Evolutionary conservation across 192 early-diverging fungal genomes (phyloP).

Genomic region (Linderina pennispora): DNA sequence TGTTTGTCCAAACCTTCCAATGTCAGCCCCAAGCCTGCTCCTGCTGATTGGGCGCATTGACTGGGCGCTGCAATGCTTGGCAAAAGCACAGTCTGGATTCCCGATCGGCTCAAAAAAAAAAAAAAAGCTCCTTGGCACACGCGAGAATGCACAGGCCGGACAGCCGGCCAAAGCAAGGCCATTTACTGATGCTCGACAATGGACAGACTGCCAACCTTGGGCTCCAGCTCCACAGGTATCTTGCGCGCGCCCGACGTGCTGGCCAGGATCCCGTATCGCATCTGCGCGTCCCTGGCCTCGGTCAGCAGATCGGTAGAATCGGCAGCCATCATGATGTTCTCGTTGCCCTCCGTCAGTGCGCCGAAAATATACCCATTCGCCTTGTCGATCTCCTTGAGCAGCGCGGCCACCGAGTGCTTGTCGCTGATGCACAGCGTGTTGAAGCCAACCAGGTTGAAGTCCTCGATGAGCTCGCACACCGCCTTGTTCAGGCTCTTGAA

Average conservation of each 20-base stretch:
- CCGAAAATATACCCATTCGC: slow-evolving; percentile 91
- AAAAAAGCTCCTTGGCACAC: no score
- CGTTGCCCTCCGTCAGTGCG: slow-evolving; percentile 67
- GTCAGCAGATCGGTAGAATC: slow-evolving; percentile 29
- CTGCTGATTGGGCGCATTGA: no score
- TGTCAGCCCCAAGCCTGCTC: no score
- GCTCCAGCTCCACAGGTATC: no score
- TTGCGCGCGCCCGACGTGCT: no score
- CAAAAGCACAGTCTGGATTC: no score
- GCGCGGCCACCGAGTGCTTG: slow-evolving; percentile 70
- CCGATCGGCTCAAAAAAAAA: no score
- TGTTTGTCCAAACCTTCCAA: no score
- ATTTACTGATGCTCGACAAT: slow-evolving; percentile 3
- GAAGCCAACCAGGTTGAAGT: slow-evolving; percentile 88
- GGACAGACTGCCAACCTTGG: no score
- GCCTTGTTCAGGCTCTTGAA: slow-evolving; percentile 74
- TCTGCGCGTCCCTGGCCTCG: slow-evolving; percentile 37
- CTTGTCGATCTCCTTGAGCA: slow-evolving; percentile 79
- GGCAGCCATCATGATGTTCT: slow-evolving; percentile 59
- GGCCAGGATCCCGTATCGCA: slow-evolving; percentile 14
- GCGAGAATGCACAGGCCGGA: no score
- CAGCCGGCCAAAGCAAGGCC: no score
- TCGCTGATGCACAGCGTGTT: slow-evolving; percentile 80
- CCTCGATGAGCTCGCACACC: slow-evolving; percentile 86
- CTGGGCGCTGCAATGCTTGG: no score